Conservation (phyloP, 345 rosid species). For the Syzygium aqueum region DNA sequence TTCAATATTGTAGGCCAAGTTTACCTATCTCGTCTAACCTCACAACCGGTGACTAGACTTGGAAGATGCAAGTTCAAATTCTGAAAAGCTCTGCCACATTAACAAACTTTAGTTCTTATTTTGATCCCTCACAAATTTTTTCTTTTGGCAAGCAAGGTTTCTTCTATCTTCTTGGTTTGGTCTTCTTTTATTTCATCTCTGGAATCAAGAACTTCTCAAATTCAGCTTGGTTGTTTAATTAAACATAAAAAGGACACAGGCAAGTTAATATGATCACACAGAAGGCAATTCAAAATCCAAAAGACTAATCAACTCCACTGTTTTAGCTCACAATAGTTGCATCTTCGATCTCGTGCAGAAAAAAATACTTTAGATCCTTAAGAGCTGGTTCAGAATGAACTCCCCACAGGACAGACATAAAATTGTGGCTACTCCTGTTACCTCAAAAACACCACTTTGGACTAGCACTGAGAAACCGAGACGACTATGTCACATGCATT, state of each 20-base stretch:
- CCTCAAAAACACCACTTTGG: neutral
- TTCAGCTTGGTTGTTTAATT: neutral
- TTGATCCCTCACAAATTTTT: neutral
- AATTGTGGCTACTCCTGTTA: neutral
- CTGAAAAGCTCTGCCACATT: neutral
- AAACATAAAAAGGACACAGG: neutral
- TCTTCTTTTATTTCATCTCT: neutral
- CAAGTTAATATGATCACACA: neutral
- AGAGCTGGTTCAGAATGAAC: neutral
- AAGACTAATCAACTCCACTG: neutral
- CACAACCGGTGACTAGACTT: neutral
- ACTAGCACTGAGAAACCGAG: neutral
- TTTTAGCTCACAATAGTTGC: neutral
- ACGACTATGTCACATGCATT: neutral
- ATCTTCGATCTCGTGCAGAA: neutral
- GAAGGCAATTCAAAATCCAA: neutral
- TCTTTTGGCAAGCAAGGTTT: neutral
- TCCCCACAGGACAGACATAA: neutral
- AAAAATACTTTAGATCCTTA: neutral
- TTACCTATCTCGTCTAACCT: neutral
- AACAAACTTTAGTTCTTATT: neutral
- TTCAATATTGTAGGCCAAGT: neutral
- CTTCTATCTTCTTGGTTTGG: neutral
- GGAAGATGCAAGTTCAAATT: neutral
- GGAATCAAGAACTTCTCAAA: neutral